These are phyloP conservation scores for Schizonepeta tenuifolia DNA, from an alignment of 257 asterid species.

Conservation along the genomic window DNA sequence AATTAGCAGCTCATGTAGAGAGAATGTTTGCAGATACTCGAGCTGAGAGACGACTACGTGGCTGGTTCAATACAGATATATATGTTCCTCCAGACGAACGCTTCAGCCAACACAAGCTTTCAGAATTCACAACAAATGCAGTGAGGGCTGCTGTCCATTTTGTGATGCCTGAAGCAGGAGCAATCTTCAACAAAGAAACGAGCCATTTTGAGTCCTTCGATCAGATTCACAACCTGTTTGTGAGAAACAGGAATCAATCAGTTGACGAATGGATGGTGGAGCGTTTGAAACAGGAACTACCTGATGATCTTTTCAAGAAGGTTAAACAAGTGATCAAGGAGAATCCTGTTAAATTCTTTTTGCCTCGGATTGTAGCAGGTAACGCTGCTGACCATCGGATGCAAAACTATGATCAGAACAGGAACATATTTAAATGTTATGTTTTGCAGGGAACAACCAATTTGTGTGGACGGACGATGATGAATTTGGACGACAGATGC, in stretches of 20 bases:
- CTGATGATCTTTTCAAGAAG: slow-evolving; percentile 42
- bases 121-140: slow-evolving; percentile 40
- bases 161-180: slow-evolving; percentile 37
- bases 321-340: slow-evolving; percentile 36
- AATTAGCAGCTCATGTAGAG: slow-evolving; percentile 2
- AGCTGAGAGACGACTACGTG: slow-evolving; percentile 36
- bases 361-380: slow-evolving; percentile 49
- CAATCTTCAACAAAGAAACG: slow-evolving; percentile 32
- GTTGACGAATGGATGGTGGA: slow-evolving; percentile 39
- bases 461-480: slow-evolving; percentile 54
- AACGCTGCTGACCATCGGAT: neutral
- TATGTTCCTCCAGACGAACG: slow-evolving; percentile 55
- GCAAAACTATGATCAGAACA: neutral
- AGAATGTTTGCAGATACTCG: slow-evolving; percentile 29
- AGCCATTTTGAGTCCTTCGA: slow-evolving; percentile 45
- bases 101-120: slow-evolving; percentile 46
- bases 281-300: slow-evolving; percentile 39
- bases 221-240: slow-evolving; percentile 43
- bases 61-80: slow-evolving; percentile 32
- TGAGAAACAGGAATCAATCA: slow-evolving; percentile 22
- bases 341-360: slow-evolving; percentile 30
- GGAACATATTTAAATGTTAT: slow-evolving; percentile 16
- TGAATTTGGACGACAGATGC: slow-evolving; percentile 58
- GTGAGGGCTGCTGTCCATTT: slow-evolving; percentile 44
- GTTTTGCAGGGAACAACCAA: slow-evolving; percentile 39